Percentiles rank a stretch among this genome's conserved stretches.
phyloP scores from a whole-genome alignment of 2,329 filamentous ascomycete species.

The Ophiognomonia clavigignenti-juglandacearum region DNA sequence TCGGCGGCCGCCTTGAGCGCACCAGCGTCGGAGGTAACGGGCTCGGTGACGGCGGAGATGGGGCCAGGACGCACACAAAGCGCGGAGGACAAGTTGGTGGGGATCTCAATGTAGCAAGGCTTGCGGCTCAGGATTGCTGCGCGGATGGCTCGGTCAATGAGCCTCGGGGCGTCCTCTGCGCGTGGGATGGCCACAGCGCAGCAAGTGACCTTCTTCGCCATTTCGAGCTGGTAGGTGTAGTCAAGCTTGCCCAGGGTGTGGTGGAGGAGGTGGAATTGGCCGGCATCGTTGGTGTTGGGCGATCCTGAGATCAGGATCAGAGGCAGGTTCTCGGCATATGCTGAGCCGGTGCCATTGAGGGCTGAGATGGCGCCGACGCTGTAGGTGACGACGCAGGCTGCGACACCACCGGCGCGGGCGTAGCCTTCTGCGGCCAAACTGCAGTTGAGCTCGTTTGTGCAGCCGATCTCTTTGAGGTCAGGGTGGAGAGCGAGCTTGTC shows the following conservation, averaged over 20 bases:
- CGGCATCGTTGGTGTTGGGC: slow-evolving; percentile 23
- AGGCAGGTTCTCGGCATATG: slow-evolving; percentile 25
- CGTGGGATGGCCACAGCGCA: slow-evolving; percentile 23
- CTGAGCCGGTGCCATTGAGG: slow-evolving; percentile 23
- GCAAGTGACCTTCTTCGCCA: slow-evolving; percentile 27
- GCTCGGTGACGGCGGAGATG: slow-evolving; percentile 22
- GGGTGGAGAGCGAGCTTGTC: slow-evolving; percentile 24
- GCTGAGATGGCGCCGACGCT: slow-evolving; percentile 23
- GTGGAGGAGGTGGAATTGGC: slow-evolving; percentile 24
- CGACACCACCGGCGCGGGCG: slow-evolving; percentile 24
- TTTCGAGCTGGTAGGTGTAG: slow-evolving; percentile 26
- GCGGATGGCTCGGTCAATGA: slow-evolving; percentile 24
- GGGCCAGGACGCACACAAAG: slow-evolving; percentile 23
- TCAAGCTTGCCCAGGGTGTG: slow-evolving; percentile 24
- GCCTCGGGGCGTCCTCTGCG: slow-evolving; percentile 22
- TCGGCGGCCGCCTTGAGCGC: slow-evolving; percentile 22
- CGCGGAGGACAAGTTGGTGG: slow-evolving; percentile 23
- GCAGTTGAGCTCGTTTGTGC: slow-evolving; percentile 27
- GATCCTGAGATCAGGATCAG: slow-evolving; percentile 22
- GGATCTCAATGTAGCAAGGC: slow-evolving; percentile 25
- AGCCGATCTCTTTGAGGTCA: slow-evolving; percentile 22
- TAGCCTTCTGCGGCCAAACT: slow-evolving; percentile 26
- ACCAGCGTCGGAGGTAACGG: slow-evolving; percentile 14
- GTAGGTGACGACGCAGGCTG: slow-evolving; percentile 24
- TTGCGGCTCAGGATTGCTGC: slow-evolving; percentile 21